A percentile compares a stretch with the other conserved stretches of the same genome.
Evolutionary conservation across 805 yeast species (phyloP).

Genomic region (Vanderwaltozyma yarrowii): DNA sequence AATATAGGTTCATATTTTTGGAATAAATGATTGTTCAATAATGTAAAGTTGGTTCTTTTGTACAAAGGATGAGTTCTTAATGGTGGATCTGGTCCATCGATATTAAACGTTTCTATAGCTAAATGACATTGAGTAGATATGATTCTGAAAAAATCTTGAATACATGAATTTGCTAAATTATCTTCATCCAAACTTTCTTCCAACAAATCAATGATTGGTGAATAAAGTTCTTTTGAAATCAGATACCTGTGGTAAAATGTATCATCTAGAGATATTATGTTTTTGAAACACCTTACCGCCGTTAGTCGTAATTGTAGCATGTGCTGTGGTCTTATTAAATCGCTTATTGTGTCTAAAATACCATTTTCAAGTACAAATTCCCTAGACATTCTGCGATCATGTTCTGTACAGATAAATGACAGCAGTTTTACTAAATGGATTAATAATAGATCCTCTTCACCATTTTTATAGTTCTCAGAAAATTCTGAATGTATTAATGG

Average conservation of each 20-base stretch:
- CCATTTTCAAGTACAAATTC: constrained; percentile 53
- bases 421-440: constrained; percentile 63
- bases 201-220: constrained; percentile 40
- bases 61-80: not conserved
- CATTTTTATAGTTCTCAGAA: constrained; percentile 2
- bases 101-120: not conserved
- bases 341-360: constrained; percentile 45
- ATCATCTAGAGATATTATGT: constrained; percentile 52
- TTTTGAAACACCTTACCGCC: constrained; percentile 59
- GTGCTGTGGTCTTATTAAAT: constrained; percentile 32
- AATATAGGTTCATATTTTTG: constrained; percentile 10
- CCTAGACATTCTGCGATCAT: constrained; percentile 46
- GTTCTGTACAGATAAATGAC: constrained; percentile 56
- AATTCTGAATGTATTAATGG: constrained; percentile 29
- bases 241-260: constrained; percentile 47
- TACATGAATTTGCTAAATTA: constrained; percentile 63
- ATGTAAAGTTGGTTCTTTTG: constrained; percentile 14
- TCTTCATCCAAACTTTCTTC: constrained; percentile 39
- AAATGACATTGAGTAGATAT: constrained; percentile 14
- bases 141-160: constrained; percentile 56
- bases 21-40: constrained; percentile 23
- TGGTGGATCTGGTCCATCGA: not conserved
- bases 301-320: constrained; percentile 50
- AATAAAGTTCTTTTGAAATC: constrained; percentile 43
- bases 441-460: constrained; percentile 33